Conservation (phyloP, 2,329 filamentous ascomycete species). For the Fusarium pseudonygamai region DNA sequence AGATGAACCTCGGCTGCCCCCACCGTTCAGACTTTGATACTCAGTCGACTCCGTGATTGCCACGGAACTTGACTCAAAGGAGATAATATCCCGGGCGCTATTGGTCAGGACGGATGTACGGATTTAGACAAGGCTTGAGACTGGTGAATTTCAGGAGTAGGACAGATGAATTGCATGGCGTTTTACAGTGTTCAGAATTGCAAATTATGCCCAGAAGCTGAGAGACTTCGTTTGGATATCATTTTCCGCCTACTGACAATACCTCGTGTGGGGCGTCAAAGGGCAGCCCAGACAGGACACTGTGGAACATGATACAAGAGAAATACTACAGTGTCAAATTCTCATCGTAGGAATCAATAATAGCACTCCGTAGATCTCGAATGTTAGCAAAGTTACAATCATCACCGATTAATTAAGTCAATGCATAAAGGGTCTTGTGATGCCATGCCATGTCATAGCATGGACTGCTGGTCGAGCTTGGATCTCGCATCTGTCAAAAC, state of each 20-base stretch:
- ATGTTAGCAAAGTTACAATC: not conserved
- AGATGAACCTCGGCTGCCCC: conserved; percentile 26
- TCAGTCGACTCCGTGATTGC: not conserved
- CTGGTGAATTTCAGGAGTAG: not conserved
- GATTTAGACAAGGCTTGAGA: conserved; percentile 10
- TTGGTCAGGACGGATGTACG: conserved; percentile 24
- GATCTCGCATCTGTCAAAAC: conserved; percentile 34
- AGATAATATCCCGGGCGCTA: conserved; percentile 24
- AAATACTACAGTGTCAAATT: not conserved
- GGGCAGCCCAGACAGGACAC: not conserved
- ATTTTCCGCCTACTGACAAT: not conserved
- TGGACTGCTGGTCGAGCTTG: not conserved
- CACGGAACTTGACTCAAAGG: conserved; percentile 29
- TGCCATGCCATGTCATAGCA: not conserved
- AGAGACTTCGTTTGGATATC: conserved; percentile 13
- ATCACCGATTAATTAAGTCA: not conserved
- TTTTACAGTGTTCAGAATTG: not conserved
- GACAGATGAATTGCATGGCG: conserved; percentile 17
- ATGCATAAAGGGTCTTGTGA: conserved; percentile 28
- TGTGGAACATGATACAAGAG: not conserved
- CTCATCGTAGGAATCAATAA: not conserved
- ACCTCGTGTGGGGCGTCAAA: not conserved
- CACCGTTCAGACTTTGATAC: not conserved
- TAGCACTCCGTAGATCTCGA: no score
- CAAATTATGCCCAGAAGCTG: not conserved